These are phyloP conservation scores for Diaporthe sp. DNA, from an alignment of 2,329 filamentous ascomycete genomes.

Conservation along the genomic window DNA sequence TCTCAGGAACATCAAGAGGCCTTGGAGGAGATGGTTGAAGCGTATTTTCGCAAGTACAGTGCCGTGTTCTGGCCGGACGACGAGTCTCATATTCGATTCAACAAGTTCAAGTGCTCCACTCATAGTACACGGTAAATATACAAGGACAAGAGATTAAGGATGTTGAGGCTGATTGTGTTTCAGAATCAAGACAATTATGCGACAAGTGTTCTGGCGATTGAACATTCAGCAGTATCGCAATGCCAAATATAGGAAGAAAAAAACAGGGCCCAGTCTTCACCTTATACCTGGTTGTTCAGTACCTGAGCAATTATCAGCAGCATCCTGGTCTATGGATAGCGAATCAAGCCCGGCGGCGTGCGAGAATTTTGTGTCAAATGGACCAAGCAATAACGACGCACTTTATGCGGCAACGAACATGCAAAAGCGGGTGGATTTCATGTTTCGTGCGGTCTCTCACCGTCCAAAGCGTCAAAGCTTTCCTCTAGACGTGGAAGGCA, in stretches of 20 bases:
- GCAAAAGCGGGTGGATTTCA: not conserved
- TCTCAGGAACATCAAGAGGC: not conserved
- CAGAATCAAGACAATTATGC: too few relatives aligned
- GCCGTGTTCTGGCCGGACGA: not conserved
- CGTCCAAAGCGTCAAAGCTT: not conserved
- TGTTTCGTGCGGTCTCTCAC: not conserved
- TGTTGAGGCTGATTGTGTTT: too few relatives aligned
- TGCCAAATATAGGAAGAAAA: not conserved
- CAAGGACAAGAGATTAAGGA: too few relatives aligned
- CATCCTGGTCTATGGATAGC: too few relatives aligned
- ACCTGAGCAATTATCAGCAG: too few relatives aligned
- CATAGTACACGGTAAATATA: too few relatives aligned
- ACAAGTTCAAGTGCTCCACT: not conserved
- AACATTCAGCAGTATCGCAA: not conserved
- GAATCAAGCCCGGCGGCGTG: too few relatives aligned
- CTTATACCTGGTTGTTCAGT: too few relatives aligned
- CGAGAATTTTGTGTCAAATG: not conserved
- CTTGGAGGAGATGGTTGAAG: not conserved
- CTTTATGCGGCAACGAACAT: not conserved
- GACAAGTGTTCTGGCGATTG: not conserved
- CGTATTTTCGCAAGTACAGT: not conserved
- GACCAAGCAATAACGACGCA: not conserved
- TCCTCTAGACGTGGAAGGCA: not conserved
- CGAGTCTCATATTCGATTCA: not conserved
- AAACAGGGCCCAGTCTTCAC: too few relatives aligned